These are phyloP conservation scores for Cystofilobasidium capitatum DNA, from an alignment of 768 basidiomycete genomes.

Conservation along the genomic window DNA sequence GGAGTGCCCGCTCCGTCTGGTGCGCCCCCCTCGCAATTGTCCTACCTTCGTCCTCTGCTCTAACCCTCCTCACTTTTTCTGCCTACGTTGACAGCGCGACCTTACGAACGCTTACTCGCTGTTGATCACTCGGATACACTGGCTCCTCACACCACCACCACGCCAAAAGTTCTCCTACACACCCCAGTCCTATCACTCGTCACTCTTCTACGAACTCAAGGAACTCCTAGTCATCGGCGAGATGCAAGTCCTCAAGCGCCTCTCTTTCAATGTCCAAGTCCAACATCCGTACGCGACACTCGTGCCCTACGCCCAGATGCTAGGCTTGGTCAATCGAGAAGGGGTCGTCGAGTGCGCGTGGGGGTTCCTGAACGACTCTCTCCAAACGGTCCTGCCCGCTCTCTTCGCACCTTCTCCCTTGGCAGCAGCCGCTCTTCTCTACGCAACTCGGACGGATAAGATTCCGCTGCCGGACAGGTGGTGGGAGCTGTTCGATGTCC, in stretches of 20 bases:
- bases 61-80: background rate
- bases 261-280: conserved; percentile 90
- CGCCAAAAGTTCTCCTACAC: conserved; percentile 49
- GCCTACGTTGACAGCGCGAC: conserved; percentile 47
- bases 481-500: conserved; percentile 91
- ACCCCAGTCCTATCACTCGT: conserved; percentile 82
- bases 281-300: conserved; percentile 87
- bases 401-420: conserved; percentile 81
- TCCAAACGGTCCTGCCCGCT: conserved; percentile 88
- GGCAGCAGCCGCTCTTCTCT: conserved; percentile 77
- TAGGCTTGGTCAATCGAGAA: conserved; percentile 59
- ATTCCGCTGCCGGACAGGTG: conserved; percentile 71
- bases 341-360: conserved; percentile 70
- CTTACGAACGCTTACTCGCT: conserved; percentile 90
- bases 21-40: background rate
- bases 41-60: background rate
- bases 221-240: conserved; percentile 88
- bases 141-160: conserved; percentile 41
- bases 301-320: conserved; percentile 82
- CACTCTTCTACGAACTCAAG: conserved; percentile 85
- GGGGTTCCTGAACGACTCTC: conserved; percentile 89
- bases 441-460: conserved; percentile 50
- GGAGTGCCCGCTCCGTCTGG: conserved; percentile 77
- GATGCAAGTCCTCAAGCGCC: conserved; percentile 92
- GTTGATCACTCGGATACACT: conserved; percentile 62